phyloP scores from a whole-genome alignment of 2,329 filamentous ascomycete genomes.

The Pseudonectria buxi region DNA sequence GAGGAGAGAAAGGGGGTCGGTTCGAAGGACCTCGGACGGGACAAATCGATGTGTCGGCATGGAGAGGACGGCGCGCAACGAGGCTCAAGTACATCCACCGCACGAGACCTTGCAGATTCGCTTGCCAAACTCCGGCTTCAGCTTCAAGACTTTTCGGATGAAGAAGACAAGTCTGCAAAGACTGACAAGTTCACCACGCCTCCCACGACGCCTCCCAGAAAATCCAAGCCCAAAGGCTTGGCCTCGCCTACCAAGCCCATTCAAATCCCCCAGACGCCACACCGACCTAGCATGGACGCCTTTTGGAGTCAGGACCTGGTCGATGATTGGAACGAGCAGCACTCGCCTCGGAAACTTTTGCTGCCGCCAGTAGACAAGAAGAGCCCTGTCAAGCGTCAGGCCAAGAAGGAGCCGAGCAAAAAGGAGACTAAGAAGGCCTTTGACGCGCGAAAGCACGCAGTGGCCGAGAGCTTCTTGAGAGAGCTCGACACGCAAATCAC shows the following conservation, averaged over 20 bases:
- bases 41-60: no score
- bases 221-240: constrained; percentile 13
- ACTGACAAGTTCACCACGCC: constrained; percentile 14
- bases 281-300: constrained; percentile 45
- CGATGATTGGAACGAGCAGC: constrained; percentile 58
- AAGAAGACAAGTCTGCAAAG: constrained; percentile 10
- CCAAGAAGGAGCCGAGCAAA: constrained; percentile 28
- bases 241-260: constrained; percentile 26
- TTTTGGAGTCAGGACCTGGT: constrained; percentile 55
- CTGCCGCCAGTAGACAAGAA: constrained; percentile 24
- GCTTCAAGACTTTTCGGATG: constrained; percentile 17
- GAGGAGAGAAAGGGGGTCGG: neutral
- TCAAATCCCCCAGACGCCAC: constrained; percentile 46
- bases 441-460: constrained; percentile 50
- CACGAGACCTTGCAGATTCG: constrained; percentile 16
- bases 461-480: constrained; percentile 57
- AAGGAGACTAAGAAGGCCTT: constrained; percentile 52
- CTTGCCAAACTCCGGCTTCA: constrained; percentile 20
- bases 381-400: constrained; percentile 23
- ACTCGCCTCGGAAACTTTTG: constrained; percentile 43
- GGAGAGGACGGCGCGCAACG: constrained; percentile 1
- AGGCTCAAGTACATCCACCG: constrained; percentile 4
- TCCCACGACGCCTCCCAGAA: constrained; percentile 14
- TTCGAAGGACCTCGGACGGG: no score
- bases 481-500: constrained; percentile 65